These are phyloP conservation scores for Hypoxylon sp. DNA, from an alignment of 2,329 filamentous ascomycete species.

Conservation along the genomic window DNA sequence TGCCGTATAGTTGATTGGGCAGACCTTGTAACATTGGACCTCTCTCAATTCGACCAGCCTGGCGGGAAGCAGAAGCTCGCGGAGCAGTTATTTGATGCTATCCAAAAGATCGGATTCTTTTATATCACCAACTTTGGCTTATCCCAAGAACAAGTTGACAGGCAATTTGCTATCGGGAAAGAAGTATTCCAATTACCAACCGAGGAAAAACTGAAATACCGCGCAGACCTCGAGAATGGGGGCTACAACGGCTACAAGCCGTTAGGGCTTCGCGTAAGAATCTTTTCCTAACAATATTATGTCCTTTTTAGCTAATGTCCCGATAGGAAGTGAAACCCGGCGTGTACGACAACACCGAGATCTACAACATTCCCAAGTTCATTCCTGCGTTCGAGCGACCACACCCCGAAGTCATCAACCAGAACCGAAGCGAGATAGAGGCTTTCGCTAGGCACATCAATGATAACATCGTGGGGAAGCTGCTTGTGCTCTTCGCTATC, in stretches of 20 bases:
- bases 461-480: constrained; percentile 53
- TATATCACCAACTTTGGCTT: constrained; percentile 75
- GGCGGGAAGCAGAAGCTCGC: constrained; percentile 69
- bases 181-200: constrained; percentile 70
- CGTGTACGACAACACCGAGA: constrained; percentile 58
- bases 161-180: constrained; percentile 73
- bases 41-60: constrained; percentile 67
- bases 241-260: constrained; percentile 72
- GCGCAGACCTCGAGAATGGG: constrained; percentile 64
- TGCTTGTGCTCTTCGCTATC: constrained; percentile 60
- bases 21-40: constrained; percentile 70
- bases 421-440: constrained; percentile 55
- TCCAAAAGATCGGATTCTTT: constrained; percentile 69
- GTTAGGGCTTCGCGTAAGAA: constrained; percentile 57
- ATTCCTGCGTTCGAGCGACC: constrained; percentile 54
- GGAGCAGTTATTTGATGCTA: constrained; percentile 69
- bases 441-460: constrained; percentile 57
- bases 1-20: constrained; percentile 62
- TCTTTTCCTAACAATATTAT: no score
- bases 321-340: constrained; percentile 54
- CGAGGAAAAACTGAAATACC: constrained; percentile 72
- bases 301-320: background rate
- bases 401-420: constrained; percentile 55
- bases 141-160: constrained; percentile 71
- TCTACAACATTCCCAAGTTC: constrained; percentile 61